These are phyloP conservation scores for Primulina tabacum DNA, from an alignment of 257 asterid species.

Conservation along the genomic window DNA sequence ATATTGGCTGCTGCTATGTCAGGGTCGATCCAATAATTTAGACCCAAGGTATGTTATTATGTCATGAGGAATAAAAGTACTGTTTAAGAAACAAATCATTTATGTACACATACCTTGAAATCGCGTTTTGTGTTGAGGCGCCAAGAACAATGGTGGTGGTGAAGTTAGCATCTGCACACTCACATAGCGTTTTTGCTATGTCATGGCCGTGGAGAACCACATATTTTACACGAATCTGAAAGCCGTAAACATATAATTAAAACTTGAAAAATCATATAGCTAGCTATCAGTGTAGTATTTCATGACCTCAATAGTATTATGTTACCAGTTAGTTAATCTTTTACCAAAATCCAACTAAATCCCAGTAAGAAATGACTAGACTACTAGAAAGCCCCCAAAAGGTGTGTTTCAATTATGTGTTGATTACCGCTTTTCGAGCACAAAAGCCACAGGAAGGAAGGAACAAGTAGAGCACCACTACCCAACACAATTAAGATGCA, in stretches of 20 bases:
- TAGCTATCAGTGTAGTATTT: too few species aligned
- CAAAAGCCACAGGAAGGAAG: slow-evolving; percentile 77
- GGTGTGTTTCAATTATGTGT: too few species aligned
- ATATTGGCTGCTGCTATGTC: too few species aligned
- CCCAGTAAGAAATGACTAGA: too few species aligned
- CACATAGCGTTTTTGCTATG: slow-evolving; percentile 47
- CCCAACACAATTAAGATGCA: slow-evolving; percentile 9
- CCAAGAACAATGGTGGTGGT: slow-evolving; percentile 62
- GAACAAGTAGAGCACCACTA: slow-evolving; percentile 69
- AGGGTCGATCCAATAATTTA: too few species aligned
- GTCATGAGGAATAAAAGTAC: neutral
- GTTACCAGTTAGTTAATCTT: too few species aligned
- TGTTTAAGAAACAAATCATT: neutral
- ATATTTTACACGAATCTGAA: slow-evolving; percentile 67
- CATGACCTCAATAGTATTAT: too few species aligned
- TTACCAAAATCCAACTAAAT: too few species aligned
- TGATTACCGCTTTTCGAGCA: slow-evolving; percentile 79
- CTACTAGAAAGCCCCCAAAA: too few species aligned
- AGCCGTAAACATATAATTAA: too few species aligned
- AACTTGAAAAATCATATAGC: too few species aligned
- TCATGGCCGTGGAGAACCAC: slow-evolving; percentile 58
- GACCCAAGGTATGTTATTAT: too few species aligned
- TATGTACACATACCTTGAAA: slow-evolving; percentile 46
- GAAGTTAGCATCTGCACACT: slow-evolving; percentile 35
- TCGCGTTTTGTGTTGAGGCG: slow-evolving; percentile 53